Conservation (phyloP, 2,329 filamentous ascomycete genomes). For the Aspergillus latus region DNA sequence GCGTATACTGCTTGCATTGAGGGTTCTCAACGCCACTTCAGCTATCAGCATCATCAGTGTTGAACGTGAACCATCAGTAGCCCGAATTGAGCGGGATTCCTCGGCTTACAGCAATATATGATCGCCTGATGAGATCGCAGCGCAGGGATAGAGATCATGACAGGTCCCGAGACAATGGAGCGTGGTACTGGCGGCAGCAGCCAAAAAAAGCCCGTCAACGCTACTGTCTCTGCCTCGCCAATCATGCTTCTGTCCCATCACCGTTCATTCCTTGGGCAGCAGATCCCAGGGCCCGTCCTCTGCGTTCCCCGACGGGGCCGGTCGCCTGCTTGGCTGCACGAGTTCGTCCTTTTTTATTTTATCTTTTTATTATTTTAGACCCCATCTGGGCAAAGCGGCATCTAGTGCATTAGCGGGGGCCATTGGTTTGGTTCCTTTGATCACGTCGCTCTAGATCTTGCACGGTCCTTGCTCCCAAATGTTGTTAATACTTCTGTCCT, state of each 20-base stretch:
- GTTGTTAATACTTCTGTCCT: slow-evolving; percentile 1
- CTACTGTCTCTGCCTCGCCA: slow-evolving; percentile 4
- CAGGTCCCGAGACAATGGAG: slow-evolving; percentile 28
- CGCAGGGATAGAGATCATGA: slow-evolving; percentile 13
- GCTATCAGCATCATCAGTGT: too few relatives aligned
- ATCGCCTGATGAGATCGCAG: neutral
- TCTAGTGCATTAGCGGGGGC: slow-evolving; percentile 5
- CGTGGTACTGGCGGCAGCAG: slow-evolving; percentile 20
- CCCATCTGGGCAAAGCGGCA: neutral
- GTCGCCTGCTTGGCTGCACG: slow-evolving; percentile 15
- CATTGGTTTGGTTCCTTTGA: slow-evolving; percentile 7
- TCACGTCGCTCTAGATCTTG: slow-evolving; percentile 15
- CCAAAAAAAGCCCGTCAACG: slow-evolving; percentile 18
- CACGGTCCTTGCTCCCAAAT: slow-evolving; percentile 7
- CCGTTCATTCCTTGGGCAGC: slow-evolving; percentile 19
- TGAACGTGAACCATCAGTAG: too few relatives aligned
- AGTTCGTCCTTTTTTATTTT: slow-evolving; percentile 9
- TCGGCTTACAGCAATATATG: slow-evolving; percentile 1
- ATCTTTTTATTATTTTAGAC: slow-evolving; percentile 5
- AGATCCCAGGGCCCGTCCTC: slow-evolving; percentile 17
- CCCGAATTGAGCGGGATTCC: too few relatives aligned
- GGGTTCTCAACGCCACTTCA: too few relatives aligned
- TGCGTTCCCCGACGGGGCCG: slow-evolving; percentile 12
- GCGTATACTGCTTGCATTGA: neutral
- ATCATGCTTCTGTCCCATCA: slow-evolving; percentile 3